Percentiles rank a stretch among this genome's conserved stretches.
Conservation (phyloP, 352 stramenopile genomes). For the Pythium myriotylum region DNA sequence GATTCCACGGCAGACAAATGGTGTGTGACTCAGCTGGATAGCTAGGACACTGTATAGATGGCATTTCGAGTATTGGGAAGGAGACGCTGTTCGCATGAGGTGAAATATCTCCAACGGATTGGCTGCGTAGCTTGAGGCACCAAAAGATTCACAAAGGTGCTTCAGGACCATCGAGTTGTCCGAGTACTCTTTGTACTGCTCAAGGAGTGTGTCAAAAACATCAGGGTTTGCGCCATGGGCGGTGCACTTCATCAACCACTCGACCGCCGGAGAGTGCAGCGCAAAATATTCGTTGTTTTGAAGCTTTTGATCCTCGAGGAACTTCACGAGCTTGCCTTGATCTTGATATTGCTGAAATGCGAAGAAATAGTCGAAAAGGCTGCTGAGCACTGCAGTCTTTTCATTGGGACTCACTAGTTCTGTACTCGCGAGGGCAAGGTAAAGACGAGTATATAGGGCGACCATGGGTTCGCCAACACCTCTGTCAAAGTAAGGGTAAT, state of each 20-base stretch:
- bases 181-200: conserved; percentile 83
- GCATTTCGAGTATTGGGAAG: conserved; percentile 61
- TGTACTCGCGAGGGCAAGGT: conserved; percentile 72
- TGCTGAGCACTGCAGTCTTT: conserved; percentile 61
- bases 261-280: conserved; percentile 83
- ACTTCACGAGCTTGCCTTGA: conserved; percentile 50
- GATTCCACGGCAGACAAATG: conserved; percentile 31
- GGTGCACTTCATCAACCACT: conserved; percentile 86
- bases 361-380: conserved; percentile 91
- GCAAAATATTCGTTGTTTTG: conserved; percentile 64
- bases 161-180: conserved; percentile 90
- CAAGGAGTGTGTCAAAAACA: conserved; percentile 67
- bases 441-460: conserved; percentile 83
- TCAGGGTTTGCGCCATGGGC: conserved; percentile 43
- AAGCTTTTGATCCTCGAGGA: conserved; percentile 58
- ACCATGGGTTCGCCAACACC: conserved; percentile 89
- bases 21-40: conserved; percentile 50
- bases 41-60: conserved; percentile 77
- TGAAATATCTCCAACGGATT: conserved; percentile 62
- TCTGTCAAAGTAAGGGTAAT: conserved; percentile 30
- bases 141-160: conserved; percentile 83
- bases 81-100: conserved; percentile 61
- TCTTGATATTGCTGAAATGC: conserved; percentile 73
- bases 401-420: conserved; percentile 53
- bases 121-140: conserved; percentile 54